phyloP scores from a whole-genome alignment of 305 asterid genomes.

The Rubia peregrina region DNA sequence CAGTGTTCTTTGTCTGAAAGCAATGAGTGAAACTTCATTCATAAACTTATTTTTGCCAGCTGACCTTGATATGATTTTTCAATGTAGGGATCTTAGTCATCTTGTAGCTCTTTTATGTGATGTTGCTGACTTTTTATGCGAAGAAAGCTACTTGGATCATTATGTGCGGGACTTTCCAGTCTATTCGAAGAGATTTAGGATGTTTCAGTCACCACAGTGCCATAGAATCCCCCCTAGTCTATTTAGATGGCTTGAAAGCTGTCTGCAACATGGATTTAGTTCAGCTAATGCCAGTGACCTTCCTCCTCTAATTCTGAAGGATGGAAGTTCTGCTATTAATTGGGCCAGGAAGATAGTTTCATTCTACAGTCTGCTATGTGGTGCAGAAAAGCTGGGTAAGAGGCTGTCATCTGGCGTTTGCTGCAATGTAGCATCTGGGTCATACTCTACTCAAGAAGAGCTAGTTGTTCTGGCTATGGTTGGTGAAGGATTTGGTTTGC shows the following conservation, averaged over 20 bases:
- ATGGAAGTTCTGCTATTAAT: conserved; percentile 56
- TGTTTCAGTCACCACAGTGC: conserved; percentile 26
- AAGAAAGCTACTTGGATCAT: conserved; percentile 77
- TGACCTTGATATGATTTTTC: conserved; percentile 11
- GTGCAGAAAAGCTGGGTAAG: conserved; percentile 58
- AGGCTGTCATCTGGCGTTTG: conserved; percentile 75
- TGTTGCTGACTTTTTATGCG: conserved; percentile 60
- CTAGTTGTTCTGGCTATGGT: conserved; percentile 86
- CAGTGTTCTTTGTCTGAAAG: neutral
- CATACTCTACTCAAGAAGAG: conserved; percentile 59
- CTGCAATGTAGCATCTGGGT: conserved; percentile 67
- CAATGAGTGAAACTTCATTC: neutral
- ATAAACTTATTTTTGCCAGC: neutral
- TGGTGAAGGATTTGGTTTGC: conserved; percentile 91
- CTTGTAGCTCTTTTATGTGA: conserved; percentile 66
- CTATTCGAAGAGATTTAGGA: conserved; percentile 35
- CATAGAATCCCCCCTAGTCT: conserved; percentile 65
- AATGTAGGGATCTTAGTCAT: conserved; percentile 73
- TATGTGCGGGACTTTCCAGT: conserved; percentile 84
- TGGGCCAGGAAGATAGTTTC: conserved; percentile 87
- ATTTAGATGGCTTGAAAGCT: conserved; percentile 85
- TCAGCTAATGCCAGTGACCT: conserved; percentile 58
- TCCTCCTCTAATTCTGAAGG: conserved; percentile 62
- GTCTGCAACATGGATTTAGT: conserved; percentile 65
- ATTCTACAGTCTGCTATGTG: conserved; percentile 83